Evolutionary conservation across 805 yeast genomes (phyloP).

Genomic region (Barnettozyma vustinii): DNA sequence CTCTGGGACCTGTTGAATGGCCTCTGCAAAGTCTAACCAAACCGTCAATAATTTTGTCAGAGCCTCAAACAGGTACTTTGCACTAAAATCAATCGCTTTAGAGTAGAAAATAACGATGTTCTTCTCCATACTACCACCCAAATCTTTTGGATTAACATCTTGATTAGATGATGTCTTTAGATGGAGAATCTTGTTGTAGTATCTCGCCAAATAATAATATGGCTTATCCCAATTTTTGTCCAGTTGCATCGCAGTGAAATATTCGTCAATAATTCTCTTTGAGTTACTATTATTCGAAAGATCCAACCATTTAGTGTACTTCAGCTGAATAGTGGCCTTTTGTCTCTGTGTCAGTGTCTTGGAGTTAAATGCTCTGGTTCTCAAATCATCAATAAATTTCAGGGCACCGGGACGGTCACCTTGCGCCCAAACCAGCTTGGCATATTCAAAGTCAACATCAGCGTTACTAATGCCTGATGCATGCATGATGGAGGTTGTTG

Average conservation of each 20-base stretch:
- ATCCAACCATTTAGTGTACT: slow-evolving; percentile 86
- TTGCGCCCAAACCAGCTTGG: slow-evolving; percentile 81
- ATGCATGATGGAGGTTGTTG: slow-evolving; percentile 61
- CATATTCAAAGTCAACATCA: slow-evolving; percentile 65
- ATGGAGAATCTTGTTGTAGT: slow-evolving; percentile 72
- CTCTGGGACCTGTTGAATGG: slow-evolving; percentile 20
- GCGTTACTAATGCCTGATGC: slow-evolving; percentile 36
- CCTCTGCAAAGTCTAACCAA: slow-evolving; percentile 74
- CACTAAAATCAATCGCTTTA: slow-evolving; percentile 55
- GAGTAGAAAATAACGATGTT: slow-evolving; percentile 52
- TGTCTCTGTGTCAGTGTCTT: slow-evolving; percentile 21
- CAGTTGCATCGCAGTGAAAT: slow-evolving; percentile 48
- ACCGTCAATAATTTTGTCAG: slow-evolving; percentile 85
- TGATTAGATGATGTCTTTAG: slow-evolving; percentile 39
- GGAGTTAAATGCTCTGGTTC: slow-evolving; percentile 9
- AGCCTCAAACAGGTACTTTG: slow-evolving; percentile 69
- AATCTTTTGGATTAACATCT: slow-evolving; percentile 22
- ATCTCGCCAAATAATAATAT: slow-evolving; percentile 73
- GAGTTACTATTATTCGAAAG: slow-evolving; percentile 79
- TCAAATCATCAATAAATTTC: slow-evolving; percentile 46
- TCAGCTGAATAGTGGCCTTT: slow-evolving; percentile 48
- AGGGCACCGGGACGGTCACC: slow-evolving; percentile 86
- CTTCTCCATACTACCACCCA: slow-evolving; percentile 48
- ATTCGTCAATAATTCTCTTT: slow-evolving; percentile 64
- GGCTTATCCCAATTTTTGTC: slow-evolving; percentile 71